phyloP scores from a whole-genome alignment of 129 eudicot genomes.

The Flaveria bidentis region DNA sequence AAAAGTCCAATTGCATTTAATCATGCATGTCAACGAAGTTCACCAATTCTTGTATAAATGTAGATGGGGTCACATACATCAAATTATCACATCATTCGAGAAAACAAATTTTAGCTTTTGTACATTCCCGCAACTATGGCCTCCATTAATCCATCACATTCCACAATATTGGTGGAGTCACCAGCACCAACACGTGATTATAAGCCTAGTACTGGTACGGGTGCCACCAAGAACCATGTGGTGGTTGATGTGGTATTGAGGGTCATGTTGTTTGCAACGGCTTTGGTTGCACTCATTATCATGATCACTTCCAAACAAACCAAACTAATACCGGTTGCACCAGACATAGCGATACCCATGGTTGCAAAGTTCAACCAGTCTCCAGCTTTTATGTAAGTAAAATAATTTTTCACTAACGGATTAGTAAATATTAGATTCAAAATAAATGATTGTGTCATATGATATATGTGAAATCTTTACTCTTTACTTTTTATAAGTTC shows the following conservation, averaged over 20 bases:
- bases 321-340: conserved; percentile 32
- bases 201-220: not conserved
- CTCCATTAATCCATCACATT: conserved; percentile 15
- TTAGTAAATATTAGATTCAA: no score
- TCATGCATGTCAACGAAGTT: not conserved
- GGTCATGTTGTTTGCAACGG: conserved; percentile 48
- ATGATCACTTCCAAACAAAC: conserved; percentile 66
- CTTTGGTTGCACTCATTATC: conserved; percentile 47
- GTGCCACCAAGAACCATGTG: conserved; percentile 16
- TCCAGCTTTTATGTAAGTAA: conserved; percentile 72
- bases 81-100: not conserved
- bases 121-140: conserved; percentile 7
- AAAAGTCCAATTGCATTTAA: not conserved
- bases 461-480: not conserved
- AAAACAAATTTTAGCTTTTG: not conserved
- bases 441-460: not conserved
- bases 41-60: conserved; percentile 19
- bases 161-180: conserved; percentile 1
- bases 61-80: not conserved
- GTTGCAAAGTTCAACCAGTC: conserved; percentile 52
- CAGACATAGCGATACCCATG: conserved; percentile 18
- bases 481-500: not conserved
- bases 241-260: conserved; percentile 52
- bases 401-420: not conserved
- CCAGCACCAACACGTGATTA: not conserved